Base-by-base conservation (phyloP, 257 asterid genomes). In the Solanum neorickii region DNA sequence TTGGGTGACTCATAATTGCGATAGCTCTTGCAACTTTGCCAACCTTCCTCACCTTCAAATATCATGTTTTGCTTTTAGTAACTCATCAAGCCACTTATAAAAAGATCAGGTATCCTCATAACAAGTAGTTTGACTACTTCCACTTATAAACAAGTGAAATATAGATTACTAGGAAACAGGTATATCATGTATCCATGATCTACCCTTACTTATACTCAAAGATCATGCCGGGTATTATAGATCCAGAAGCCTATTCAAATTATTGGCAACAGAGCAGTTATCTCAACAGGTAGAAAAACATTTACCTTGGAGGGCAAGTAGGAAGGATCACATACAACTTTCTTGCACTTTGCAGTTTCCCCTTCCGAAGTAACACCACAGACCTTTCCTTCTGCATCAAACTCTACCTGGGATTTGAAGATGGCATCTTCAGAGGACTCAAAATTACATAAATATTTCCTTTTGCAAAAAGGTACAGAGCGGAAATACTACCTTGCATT, bases 251-350 rank as follows among this genome's bases (percentile, higher is more conserved):
- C 69, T 80, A 80, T 29, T 80, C 44, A 82, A 47, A 49, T 31
- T 31, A 18, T 49, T 11, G 70, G 46, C 46, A 49, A 49, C 31
- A 33, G 44, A 82, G 21, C 8, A 82, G 21, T 52, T 37, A 73
- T 66, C 70, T 10, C 72, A 23, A 12, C 69, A 85, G 70, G n/a
- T 11, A 31, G 46, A 18, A 82, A 82, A 49, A 49, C 47, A 52
- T 56, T 86, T 93, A 96, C 99, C 99, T 96, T 96, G 92, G 87
- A 89, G 89, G 95, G 42, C 90, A 96, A 94, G 93, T 96, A 96
- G 31, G 99, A 96, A 88, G 99, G 98, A 90, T 96, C 99, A 9
- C 99, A 96, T 35, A 96, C 99, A 89, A 96, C 97, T 90, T 96
- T 94, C 89, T 96, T 96, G 93, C 98, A 95, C 92, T 90, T 94